A percentile compares a stretch with the other conserved stretches of the same genome.
phyloP scores from a whole-genome alignment of 2,329 filamentous ascomycete species.

The Fusarium ambrosium region DNA sequence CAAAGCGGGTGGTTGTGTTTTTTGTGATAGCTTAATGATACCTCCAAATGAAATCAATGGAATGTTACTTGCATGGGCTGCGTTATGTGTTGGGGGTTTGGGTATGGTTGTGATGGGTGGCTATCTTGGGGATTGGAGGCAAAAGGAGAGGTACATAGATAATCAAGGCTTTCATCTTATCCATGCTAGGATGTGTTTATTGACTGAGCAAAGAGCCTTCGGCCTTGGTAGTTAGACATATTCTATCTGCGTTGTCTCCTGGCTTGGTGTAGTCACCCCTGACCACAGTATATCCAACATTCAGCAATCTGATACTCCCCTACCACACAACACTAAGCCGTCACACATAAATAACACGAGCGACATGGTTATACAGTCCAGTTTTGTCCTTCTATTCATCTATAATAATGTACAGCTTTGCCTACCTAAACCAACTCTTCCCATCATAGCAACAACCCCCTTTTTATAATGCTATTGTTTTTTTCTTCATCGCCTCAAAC shows the following conservation, averaged over 20 bases:
- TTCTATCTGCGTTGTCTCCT: neutral
- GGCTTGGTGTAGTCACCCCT: no score
- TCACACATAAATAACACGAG: neutral
- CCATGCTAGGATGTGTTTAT: neutral
- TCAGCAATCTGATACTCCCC: no score
- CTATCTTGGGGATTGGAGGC: neutral
- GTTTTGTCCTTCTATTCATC: constrained; percentile 14
- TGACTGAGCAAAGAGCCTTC: neutral
- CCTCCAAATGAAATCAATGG: constrained; percentile 45
- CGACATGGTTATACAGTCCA: neutral
- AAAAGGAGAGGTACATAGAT: neutral
- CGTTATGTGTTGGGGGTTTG: neutral
- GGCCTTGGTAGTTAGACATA: neutral
- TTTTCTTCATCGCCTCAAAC: neutral
- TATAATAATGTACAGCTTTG: constrained; percentile 31
- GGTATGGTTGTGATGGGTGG: neutral
- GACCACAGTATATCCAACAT: no score
- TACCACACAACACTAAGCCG: neutral
- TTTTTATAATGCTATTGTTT: constrained; percentile 4
- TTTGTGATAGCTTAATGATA: constrained; percentile 50
- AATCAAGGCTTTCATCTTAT: neutral
- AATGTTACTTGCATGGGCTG: constrained; percentile 23
- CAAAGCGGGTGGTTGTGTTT: constrained; percentile 42
- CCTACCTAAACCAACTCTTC: neutral
- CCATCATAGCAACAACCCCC: neutral